Evolutionary conservation across 805 yeast genomes (phyloP).

Genomic region (Saccharomyces paradoxus): DNA sequence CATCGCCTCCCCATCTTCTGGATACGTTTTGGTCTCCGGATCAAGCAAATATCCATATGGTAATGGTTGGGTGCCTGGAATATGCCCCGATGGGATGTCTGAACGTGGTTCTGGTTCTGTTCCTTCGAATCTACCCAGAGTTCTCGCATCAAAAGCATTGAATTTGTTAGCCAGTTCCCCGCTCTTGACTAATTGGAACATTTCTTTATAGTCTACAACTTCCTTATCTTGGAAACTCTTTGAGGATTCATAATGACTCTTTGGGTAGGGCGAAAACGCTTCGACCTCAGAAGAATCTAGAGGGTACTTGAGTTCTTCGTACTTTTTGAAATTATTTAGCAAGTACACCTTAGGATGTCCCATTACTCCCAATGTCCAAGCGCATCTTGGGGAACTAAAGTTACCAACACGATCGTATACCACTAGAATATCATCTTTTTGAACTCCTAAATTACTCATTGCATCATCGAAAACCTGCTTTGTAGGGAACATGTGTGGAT

Average conservation of each 20-base stretch:
- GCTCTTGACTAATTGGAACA: slow-evolving; percentile 47
- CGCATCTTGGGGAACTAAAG: slow-evolving; percentile 84
- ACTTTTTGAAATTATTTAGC: slow-evolving; percentile 59
- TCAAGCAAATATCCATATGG: slow-evolving; percentile 64
- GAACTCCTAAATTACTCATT: slow-evolving; percentile 49
- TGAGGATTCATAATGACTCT: slow-evolving; percentile 30
- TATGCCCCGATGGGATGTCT: slow-evolving; percentile 83
- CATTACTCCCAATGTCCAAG: slow-evolving; percentile 79
- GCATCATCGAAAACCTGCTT: slow-evolving; percentile 45
- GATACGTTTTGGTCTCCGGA: slow-evolving; percentile 38
- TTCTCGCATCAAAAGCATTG: slow-evolving; percentile 73
- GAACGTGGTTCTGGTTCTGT: slow-evolving; percentile 81
- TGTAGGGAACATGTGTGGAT: slow-evolving; percentile 88
- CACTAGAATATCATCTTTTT: slow-evolving; percentile 51
- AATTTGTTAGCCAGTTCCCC: slow-evolving; percentile 40
- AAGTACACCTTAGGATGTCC: slow-evolving; percentile 66
- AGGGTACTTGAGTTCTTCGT: slow-evolving; percentile 40
- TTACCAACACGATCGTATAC: slow-evolving; percentile 81
- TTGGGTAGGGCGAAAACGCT: slow-evolving; percentile 9
- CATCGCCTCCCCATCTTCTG: slow-evolving; percentile 27
- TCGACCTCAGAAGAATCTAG: slow-evolving; percentile 32
- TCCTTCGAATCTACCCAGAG: slow-evolving; percentile 68
- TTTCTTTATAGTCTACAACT: slow-evolving; percentile 60
- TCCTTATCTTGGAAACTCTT: slow-evolving; percentile 36
- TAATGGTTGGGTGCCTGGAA: slow-evolving; percentile 68